Evolutionary conservation across 768 basidiomycete species (phyloP), one percentile per base, ranked within the genome.

Genomic region (Phanerochaete sordida): DNA sequence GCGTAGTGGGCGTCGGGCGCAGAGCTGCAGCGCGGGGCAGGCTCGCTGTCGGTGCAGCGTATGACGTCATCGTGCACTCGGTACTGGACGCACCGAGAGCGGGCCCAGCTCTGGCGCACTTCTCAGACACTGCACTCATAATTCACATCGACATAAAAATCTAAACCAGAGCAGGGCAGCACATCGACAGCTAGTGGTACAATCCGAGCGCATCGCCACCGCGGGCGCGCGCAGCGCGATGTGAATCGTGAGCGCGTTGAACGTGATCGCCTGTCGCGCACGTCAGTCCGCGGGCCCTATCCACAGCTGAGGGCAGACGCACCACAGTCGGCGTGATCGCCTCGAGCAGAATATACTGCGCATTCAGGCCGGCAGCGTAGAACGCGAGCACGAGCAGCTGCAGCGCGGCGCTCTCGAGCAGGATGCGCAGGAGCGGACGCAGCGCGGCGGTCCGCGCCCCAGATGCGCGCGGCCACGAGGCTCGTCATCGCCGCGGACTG

Each of bases 401-500:
- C 35, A 62, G 49, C 56, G 61, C 61, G 30, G 65, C 68, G n/a
- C 62, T 65, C 58, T 68, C 68, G 56, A 70, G 51, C n/a, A 66
- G 56, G 43, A 69, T 68, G 5, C 62, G 61, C 15, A 65, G 51
- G 13, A 69, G 57, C 11, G 67, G 65, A 19, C 16, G 63, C 52
- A 1, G 60, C 8, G 16, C 52, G 51, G 26, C 44, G 53, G 39
- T 66, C 62, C 11, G 62, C 43, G 31, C 27, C 37, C 60, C 66
- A 69, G 58, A 70, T 66, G 43, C 66, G 68, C 54, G 53, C 68
- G 19, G 65, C 63, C 61, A 70, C 65, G 47, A 69, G 62, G 26
- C 31, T 9, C 13, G 69, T 70, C 13, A 68, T 67, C 28, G 69
- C 60, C 15, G 65, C 57, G 21, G 70, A 70, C 53, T 70, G 66